These are phyloP conservation scores for Vitis cinerea DNA, from an alignment of 164 flowering plant species.

Conservation along the genomic window DNA sequence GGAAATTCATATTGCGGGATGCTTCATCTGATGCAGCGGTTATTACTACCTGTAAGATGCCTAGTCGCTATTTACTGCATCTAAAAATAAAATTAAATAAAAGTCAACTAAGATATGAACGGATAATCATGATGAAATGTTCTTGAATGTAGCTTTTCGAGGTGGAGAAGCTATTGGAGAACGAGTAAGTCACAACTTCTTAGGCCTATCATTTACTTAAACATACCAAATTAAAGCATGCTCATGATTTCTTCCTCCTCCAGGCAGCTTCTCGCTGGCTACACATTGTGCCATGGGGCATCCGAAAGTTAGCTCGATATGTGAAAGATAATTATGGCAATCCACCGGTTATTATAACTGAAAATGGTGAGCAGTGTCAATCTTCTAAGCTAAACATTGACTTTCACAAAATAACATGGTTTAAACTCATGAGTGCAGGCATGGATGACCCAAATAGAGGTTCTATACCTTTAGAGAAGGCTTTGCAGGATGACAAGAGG, in stretches of 20 bases:
- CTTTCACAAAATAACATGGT: neutral
- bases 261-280: conserved; percentile 88
- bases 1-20: conserved; percentile 60
- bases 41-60: conserved; percentile 64
- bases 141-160: conserved; percentile 43
- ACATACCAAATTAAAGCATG: neutral
- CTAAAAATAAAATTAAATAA: neutral
- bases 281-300: conserved; percentile 89
- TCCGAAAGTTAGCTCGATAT: conserved; percentile 53
- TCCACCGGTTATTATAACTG: conserved; percentile 76
- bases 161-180: conserved; percentile 67
- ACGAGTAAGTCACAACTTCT: conserved; percentile 43
- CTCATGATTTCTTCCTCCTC: conserved; percentile 8
- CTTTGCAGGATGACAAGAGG: conserved; percentile 75
- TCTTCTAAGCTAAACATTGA: neutral
- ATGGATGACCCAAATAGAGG: conserved; percentile 75
- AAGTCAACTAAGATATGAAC: neutral
- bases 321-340: conserved; percentile 70
- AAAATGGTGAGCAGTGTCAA: conserved; percentile 58
- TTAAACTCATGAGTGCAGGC: conserved; percentile 41
- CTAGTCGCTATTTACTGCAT: conserved; percentile 3
- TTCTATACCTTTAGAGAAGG: conserved; percentile 32
- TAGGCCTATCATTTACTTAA: conserved; percentile 1
- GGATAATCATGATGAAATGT: conserved; percentile 7
- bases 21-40: conserved; percentile 73